Evolutionary conservation across 805 yeast genomes (phyloP), one percentile per base, ranked within the genome.

Genomic region (Candida ipomoeae): DNA sequence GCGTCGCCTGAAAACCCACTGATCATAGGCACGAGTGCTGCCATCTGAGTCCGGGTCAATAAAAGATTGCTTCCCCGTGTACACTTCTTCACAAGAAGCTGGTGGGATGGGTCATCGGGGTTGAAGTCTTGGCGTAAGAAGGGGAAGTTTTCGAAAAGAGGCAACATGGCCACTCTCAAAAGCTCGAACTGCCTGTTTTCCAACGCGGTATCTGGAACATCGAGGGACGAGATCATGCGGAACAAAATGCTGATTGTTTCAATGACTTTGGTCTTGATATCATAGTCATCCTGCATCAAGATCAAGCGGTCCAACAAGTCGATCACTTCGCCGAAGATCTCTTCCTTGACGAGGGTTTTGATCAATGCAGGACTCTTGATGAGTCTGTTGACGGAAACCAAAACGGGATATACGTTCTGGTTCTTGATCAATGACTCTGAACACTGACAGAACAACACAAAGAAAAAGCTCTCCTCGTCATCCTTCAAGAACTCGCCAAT

Each of bases 401-500:
- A 64, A 0, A 86, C 83, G 2, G 70, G 69, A 11, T 78, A 60
- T 2, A 83, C 78, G 47, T 71, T 63, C 45, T 77, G 78, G 44
- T 70, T 69, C 48, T 62, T 68, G 15, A 85, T 77, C 53, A 90
- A 72, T 0, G 85, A 80, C 58, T 88, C 96, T 44, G 90, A 75
- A 63, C 96, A 89, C 57, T 88, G 87, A 10, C 96, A 87, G 68
- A 86, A 87, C 37, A 91, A 65, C 31, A 90, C 84, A 62, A 89
- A 87, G 66, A 87, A 84, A 57, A 90, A 87, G 53, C 81, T 81
- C 4, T 78, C 73, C 1, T 80, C 70, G 53, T 84, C 90, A 10
- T 77, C 82, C 5, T 74, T 77, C 41, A 88, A 64, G 34, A 81
- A 72, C 1, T 72, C 68, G 5, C 70, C 64, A 17, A 86, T 71